Conservation (phyloP, 768 basidiomycete species). For the Nidula microcarpa region DNA sequence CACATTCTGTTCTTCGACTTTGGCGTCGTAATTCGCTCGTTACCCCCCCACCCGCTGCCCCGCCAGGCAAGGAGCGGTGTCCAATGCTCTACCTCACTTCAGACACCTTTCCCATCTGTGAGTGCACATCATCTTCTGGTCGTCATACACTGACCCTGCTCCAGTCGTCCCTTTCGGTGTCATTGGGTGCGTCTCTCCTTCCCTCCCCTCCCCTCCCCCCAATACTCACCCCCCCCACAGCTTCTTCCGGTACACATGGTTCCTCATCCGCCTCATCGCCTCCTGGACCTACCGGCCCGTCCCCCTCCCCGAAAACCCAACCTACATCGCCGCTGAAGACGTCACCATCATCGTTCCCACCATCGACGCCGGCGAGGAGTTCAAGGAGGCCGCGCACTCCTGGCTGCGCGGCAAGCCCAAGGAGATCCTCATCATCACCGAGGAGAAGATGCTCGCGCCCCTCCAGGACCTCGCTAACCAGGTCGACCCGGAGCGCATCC, state of each 20-base stretch:
- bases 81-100: constrained; percentile 86
- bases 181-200: constrained; percentile 58
- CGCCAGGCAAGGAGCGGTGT: no score
- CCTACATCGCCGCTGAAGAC: constrained; percentile 86
- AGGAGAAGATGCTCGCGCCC: constrained; percentile 88
- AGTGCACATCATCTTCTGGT: constrained; percentile 26
- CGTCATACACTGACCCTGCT: constrained; percentile 5
- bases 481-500: constrained; percentile 81
- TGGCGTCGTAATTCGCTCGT: no score
- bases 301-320: constrained; percentile 85
- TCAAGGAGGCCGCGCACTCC: constrained; percentile 87
- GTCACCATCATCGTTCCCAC: constrained; percentile 97
- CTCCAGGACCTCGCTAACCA: constrained; percentile 86
- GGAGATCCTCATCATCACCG: constrained; percentile 66
- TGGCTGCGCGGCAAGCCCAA: constrained; percentile 94
- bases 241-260: constrained; percentile 95
- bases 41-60: no score
- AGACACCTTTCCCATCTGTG: constrained; percentile 88
- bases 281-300: constrained; percentile 81
- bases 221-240: constrained; percentile 29
- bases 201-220: not conserved
- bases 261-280: constrained; percentile 80
- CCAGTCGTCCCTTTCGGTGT: constrained; percentile 87
- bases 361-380: constrained; percentile 94
- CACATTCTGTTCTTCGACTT: no score